Evolutionary conservation across 148 eudicot species (phyloP).

Genomic region (Rhododendron kiyosumense): DNA sequence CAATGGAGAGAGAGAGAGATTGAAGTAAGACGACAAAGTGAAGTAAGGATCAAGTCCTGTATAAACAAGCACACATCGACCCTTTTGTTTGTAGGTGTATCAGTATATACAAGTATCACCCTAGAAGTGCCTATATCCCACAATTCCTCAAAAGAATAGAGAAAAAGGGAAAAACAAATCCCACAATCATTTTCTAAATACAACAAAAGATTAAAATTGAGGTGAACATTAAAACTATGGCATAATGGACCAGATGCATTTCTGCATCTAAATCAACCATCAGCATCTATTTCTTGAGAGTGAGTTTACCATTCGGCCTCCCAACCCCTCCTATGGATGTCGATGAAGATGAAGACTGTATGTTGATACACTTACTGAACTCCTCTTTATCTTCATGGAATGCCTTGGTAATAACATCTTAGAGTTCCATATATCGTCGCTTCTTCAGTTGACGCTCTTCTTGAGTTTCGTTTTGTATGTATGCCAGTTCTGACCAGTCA

Average conservation of each 20-base stretch:
- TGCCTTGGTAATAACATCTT: slow-evolving; percentile 57
- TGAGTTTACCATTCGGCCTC: slow-evolving; percentile 28
- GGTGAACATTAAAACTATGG: not conserved
- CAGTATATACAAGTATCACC: not conserved
- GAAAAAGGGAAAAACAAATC: not conserved
- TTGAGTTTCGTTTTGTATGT: slow-evolving; percentile 35
- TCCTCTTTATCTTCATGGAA: slow-evolving; percentile 67
- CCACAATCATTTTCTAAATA: not conserved
- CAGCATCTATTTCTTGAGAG: slow-evolving; percentile 21
- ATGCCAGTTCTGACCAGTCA: slow-evolving; percentile 51
- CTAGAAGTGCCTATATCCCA: not conserved
- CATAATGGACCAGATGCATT: not conserved
- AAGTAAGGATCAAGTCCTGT: too few relatives aligned
- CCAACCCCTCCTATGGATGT: slow-evolving; percentile 24
- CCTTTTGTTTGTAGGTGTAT: not conserved
- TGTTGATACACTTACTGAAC: slow-evolving; percentile 24
- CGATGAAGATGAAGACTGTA: slow-evolving; percentile 61
- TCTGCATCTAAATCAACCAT: not conserved
- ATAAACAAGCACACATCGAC: not conserved
- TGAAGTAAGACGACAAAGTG: too few relatives aligned
- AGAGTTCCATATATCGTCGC: not conserved
- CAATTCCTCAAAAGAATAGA: not conserved
- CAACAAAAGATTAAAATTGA: not conserved
- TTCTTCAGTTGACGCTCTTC: too few relatives aligned
- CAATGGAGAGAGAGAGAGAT: too few relatives aligned